Base-by-base conservation (phyloP, 371 early-diverging fungal genomes). In the Mycotypha africana region DNA sequence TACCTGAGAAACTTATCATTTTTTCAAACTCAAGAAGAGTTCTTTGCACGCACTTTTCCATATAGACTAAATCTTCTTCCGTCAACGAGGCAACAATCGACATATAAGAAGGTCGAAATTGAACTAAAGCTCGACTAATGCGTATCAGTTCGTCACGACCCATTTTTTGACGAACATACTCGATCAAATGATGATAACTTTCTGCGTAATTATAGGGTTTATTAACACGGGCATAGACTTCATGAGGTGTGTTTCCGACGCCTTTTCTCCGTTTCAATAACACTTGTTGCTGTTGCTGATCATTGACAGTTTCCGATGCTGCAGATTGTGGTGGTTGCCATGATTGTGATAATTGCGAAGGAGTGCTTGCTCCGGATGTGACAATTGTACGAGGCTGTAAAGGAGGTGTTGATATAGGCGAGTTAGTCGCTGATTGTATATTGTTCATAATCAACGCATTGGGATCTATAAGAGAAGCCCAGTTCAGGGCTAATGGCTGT, bases 1-100 rank as follows among this genome's bases (percentile, higher is more conserved):
- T 91, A 24, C 92, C 93, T 15, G 89, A 86, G 40, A 82, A 86
- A 3, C 81, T 78, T 33, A 91, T 86, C 28, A 91, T 63, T 54
- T 91, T 89, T 53, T 90, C 93, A 53, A 79, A 89, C 69, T 93
- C 93, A 78, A 88, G 59, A 53, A 90, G 56, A 4, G 89, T 89
- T 32, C 93, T 73, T 58, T 89, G 91, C 48, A 93, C 87, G 57
- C 90, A 87, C 51, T 90, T 87, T 61, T 93, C 93, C 86, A 88
- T 87, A 50, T 89, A 91, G 11, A 88, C 64, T 58, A 91, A 63
- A 53, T 91, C 91, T 43, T 90, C 87, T 35, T 85, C 84, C 11
- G 88, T 84, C 45, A 92, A 66, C 46, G 86, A 80, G 81, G 85
- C 86, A 53, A 89, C 82, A 44, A 84, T 64, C 1, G 90, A 88